These are phyloP conservation scores for Kwoniella botswanensis DNA, from an alignment of 768 basidiomycete genomes.

Conservation along the genomic window DNA sequence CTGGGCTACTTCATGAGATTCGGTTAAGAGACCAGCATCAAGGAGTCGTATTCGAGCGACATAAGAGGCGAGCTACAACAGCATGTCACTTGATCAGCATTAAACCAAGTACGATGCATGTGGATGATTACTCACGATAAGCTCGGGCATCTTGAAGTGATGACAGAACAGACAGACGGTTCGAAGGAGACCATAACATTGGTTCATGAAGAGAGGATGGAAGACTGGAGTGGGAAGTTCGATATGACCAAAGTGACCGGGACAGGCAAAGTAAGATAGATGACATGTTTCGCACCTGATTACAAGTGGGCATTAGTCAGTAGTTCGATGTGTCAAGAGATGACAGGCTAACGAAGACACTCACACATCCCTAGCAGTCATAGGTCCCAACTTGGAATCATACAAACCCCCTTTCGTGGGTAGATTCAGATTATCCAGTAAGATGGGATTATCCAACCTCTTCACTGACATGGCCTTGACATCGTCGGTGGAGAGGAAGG, in stretches of 20 bases:
- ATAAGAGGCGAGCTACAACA: slow-evolving; percentile 74
- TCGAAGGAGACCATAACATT: slow-evolving; percentile 84
- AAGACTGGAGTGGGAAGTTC: slow-evolving; percentile 93
- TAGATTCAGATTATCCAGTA: slow-evolving; percentile 90
- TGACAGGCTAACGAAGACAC: slow-evolving; percentile 57
- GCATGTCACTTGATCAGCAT: neutral
- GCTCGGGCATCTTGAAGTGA: slow-evolving; percentile 77
- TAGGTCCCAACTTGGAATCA: slow-evolving; percentile 92
- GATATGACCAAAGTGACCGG: slow-evolving; percentile 98
- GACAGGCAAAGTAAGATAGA: slow-evolving; percentile 90
- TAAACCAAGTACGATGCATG: neutral
- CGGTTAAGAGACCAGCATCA: slow-evolving; percentile 84
- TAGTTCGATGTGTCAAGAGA: neutral
- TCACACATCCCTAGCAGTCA: slow-evolving; percentile 85
- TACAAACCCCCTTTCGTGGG: slow-evolving; percentile 93
- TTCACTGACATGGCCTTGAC: slow-evolving; percentile 94
- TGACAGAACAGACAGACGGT: slow-evolving; percentile 94
- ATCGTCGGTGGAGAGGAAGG: slow-evolving; percentile 85
- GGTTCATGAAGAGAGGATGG: slow-evolving; percentile 93
- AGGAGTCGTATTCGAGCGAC: slow-evolving; percentile 82
- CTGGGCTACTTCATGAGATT: slow-evolving; percentile 76
- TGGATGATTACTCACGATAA: slow-evolving; percentile 63
- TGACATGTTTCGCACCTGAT: slow-evolving; percentile 89
- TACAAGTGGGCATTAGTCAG: neutral
- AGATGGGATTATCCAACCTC: slow-evolving; percentile 88